Conservation (phyloP, 768 basidiomycete species). For the Phylloporus sp. region DNA sequence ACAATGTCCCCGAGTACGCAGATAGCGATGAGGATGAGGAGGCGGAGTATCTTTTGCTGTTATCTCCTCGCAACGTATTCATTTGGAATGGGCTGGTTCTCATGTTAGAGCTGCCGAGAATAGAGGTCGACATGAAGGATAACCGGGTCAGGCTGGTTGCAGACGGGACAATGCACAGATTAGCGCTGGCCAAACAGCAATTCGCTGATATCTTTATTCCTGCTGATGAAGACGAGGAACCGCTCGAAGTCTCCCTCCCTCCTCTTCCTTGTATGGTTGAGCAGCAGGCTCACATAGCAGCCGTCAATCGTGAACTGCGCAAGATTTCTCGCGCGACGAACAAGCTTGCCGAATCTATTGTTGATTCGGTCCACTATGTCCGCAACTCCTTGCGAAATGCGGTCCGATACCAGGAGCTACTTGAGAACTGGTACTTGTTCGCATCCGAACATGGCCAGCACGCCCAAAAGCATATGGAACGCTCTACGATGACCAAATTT, state of each 20-base stretch:
- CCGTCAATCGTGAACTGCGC: slow-evolving; percentile 82
- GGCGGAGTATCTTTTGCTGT: slow-evolving; percentile 72
- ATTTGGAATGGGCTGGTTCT: slow-evolving; percentile 90
- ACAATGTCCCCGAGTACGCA: slow-evolving; percentile 32
- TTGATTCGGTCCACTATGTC: slow-evolving; percentile 87
- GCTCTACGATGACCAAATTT: slow-evolving; percentile 62
- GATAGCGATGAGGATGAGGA: slow-evolving; percentile 54
- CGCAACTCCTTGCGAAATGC: slow-evolving; percentile 58
- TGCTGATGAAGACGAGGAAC: slow-evolving; percentile 60
- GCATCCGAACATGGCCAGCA: slow-evolving; percentile 95
- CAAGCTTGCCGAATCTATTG: slow-evolving; percentile 86
- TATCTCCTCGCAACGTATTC: slow-evolving; percentile 83
- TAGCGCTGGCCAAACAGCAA: slow-evolving; percentile 69
- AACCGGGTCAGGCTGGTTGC: slow-evolving; percentile 89
- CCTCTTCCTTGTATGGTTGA: slow-evolving; percentile 57
- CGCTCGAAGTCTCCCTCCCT: slow-evolving; percentile 38
- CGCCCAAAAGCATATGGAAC: slow-evolving; percentile 85
- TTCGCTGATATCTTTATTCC: slow-evolving; percentile 63
- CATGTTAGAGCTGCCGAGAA: slow-evolving; percentile 64
- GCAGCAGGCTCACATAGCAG: slow-evolving; percentile 85
- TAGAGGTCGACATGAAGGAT: slow-evolving; percentile 82
- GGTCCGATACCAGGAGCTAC: slow-evolving; percentile 70
- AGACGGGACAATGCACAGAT: slow-evolving; percentile 76
- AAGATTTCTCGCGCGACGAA: slow-evolving; percentile 90
- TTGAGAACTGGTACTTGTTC: slow-evolving; percentile 93